Base-by-base conservation (phyloP, 768 basidiomycete species). In the Phylloporus sp. region DNA sequence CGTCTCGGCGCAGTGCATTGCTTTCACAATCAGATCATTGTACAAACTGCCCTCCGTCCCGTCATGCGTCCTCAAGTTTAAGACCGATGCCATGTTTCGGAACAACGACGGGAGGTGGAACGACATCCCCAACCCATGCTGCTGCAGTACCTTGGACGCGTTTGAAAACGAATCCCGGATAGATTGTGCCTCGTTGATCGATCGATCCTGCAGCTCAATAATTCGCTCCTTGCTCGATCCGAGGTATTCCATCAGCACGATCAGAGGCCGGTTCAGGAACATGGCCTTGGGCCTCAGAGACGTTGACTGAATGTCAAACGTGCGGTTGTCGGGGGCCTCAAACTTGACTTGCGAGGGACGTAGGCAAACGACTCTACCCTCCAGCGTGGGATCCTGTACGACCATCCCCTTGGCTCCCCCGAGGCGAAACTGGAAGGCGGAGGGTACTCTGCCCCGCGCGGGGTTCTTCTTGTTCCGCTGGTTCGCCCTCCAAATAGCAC, bases 341-440 rank as follows among this genome's bases (percentile, higher is more conserved):
- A 82, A 82, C 57, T 82, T 82, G 42, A 67, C 63, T 60, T 80
- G 78, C 3, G 76, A 78, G 0, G 70, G 66, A 0, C 80, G 72
- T 8, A 80, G 57, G 50, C 63, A 63, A 27, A 80, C 57, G 0
- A 69, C 66, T 26, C 65, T 59, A 1, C 69, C 76, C 15, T 35
- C 35, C 0, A 78, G 63, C 3, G 52, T 61, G 6, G 72, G 69
- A 54, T 82, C 75, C 29, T 72, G 62, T 1, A 72, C 70, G 35
- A 82, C 65, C 57, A 81, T 74, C 1, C 80, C 77, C 57, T 79
- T 79, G 18, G 68, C 76, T 12, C 78, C 78, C 9, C 71, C 72
- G 9, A 76, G 65, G 27, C 76, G 73, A 50, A 77, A 70, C 53
- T 80, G 76, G 54, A 62, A 68, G 36, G 75, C 75, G 0, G 75